Conservation (phyloP, 768 basidiomycete genomes). For the Cantharellus anzutake region DNA sequence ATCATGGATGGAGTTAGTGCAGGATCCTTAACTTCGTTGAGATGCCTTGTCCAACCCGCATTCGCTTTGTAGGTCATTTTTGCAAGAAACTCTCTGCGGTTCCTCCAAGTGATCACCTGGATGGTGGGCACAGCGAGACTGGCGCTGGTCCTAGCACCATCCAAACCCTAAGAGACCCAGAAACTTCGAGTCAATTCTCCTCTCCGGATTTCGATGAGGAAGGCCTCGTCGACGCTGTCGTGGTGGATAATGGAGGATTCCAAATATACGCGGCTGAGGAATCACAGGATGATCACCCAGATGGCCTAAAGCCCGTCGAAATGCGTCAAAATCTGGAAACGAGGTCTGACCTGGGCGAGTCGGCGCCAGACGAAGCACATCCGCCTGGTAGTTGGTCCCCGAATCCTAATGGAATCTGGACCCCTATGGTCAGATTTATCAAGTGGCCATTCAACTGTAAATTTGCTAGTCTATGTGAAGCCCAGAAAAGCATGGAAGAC, state of each 20-base stretch:
- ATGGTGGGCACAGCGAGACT: neutral
- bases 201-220: constrained; percentile 5
- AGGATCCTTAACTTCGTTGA: too few relatives aligned
- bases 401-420: neutral
- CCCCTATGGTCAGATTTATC: neutral
- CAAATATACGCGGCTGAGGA: constrained; percentile 6
- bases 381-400: neutral
- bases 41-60: too few relatives aligned
- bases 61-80: neutral
- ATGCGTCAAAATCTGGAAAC: neutral
- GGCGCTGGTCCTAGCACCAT: neutral
- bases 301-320: neutral
- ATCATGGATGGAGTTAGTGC: too few relatives aligned
- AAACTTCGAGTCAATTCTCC: neutral
- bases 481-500: neutral
- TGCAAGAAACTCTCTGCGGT: neutral
- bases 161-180: neutral
- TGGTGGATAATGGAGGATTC: constrained; percentile 7
- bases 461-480: neutral
- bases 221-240: constrained; percentile 8
- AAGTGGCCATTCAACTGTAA: neutral
- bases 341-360: neutral
- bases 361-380: neutral
- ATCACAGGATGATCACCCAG: neutral
- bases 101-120: neutral